Conservation (phyloP, 2,329 filamentous ascomycete genomes). For the Fusarium scirpi region DNA sequence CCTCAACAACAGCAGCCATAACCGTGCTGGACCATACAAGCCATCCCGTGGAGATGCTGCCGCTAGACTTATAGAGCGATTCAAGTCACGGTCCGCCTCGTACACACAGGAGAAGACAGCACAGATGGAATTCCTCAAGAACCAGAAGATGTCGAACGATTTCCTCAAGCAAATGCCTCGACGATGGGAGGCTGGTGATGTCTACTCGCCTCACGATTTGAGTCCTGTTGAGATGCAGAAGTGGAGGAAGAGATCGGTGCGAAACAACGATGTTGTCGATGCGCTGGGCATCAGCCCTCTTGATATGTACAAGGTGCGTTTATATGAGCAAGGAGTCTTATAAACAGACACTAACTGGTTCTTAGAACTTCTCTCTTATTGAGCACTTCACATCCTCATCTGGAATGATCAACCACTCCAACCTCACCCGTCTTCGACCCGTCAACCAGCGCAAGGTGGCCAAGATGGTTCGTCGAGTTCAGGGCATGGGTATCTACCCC, state of each 20-base stretch:
- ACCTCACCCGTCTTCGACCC: constrained; percentile 81
- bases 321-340: not conserved
- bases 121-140: constrained; percentile 55
- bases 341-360: constrained; percentile 10
- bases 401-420: constrained; percentile 85
- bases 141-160: constrained; percentile 60
- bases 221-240: constrained; percentile 82
- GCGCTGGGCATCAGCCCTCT: constrained; percentile 82
- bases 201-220: constrained; percentile 92
- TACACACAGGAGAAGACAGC: constrained; percentile 47
- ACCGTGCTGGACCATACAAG: not conserved
- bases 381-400: constrained; percentile 87
- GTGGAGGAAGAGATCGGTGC: constrained; percentile 73
- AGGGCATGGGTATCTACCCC: constrained; percentile 92
- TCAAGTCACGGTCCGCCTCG: constrained; percentile 39
- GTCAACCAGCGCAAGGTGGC: constrained; percentile 94
- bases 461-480: constrained; percentile 88
- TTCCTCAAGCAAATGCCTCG: constrained; percentile 75
- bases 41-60: constrained; percentile 47
- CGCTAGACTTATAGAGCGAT: constrained; percentile 46
- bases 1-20: constrained; percentile 38
- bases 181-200: constrained; percentile 80
- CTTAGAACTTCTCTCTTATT: constrained; percentile 90
- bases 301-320: constrained; percentile 83
- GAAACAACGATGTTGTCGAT: constrained; percentile 80